Percentiles rank a stretch among this genome's conserved stretches.
Conservation (phyloP, 768 basidiomycete species). For the Sistotremastrum suecicum region DNA sequence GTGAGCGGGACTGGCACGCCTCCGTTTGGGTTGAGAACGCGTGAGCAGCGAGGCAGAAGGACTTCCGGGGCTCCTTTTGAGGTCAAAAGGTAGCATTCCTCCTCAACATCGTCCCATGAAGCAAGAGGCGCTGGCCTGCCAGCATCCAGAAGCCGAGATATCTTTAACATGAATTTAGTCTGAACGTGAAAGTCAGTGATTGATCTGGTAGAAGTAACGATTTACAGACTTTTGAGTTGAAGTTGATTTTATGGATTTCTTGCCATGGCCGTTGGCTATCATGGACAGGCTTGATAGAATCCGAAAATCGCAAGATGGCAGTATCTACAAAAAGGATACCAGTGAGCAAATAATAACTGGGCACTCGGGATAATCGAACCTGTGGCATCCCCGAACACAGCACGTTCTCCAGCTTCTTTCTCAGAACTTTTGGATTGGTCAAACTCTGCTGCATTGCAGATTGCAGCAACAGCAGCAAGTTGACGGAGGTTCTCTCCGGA, state of each 20-base stretch:
- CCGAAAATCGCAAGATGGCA: slow-evolving; percentile 36
- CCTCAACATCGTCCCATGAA: too few species aligned
- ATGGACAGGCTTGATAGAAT: slow-evolving; percentile 12
- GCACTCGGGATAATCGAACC: too few species aligned
- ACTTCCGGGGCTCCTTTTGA: slow-evolving; percentile 50
- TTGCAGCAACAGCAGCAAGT: slow-evolving; percentile 20
- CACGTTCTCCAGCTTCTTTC: slow-evolving; percentile 15
- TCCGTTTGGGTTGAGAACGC: slow-evolving; percentile 19
- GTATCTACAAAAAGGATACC: slow-evolving; percentile 18
- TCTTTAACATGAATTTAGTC: slow-evolving; percentile 43
- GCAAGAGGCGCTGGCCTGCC: slow-evolving; percentile 1
- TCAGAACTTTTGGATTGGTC: slow-evolving; percentile 15
- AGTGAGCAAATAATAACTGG: too few species aligned
- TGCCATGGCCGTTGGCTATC: slow-evolving; percentile 12
- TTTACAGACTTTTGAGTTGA: slow-evolving; percentile 22
- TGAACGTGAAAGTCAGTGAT: slow-evolving; percentile 1
- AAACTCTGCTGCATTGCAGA: slow-evolving; percentile 47
- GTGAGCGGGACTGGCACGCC: slow-evolving; percentile 18
- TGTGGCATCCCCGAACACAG: slow-evolving; percentile 33
- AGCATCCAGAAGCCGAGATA: slow-evolving; percentile 20
- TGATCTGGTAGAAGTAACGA: too few species aligned
- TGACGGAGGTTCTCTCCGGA: too few species aligned
- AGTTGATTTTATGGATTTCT: slow-evolving; percentile 24
- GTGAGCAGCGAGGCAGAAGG: slow-evolving; percentile 26
- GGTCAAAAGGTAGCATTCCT: too few species aligned